These are phyloP conservation scores for Neoconidiobolus thromboides DNA, from an alignment of 371 early-diverging fungal genomes.

Conservation along the genomic window DNA sequence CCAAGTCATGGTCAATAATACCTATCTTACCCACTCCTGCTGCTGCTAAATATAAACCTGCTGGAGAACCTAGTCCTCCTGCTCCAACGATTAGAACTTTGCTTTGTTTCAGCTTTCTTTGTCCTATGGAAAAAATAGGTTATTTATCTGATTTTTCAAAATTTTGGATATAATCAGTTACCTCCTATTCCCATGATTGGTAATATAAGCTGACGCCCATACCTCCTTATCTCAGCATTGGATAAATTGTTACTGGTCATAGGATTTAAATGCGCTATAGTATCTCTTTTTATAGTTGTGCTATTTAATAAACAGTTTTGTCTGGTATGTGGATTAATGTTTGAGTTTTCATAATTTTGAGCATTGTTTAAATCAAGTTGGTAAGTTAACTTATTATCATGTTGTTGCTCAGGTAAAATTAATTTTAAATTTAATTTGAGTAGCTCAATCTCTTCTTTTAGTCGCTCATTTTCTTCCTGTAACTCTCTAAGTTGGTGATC, in stretches of 20 bases:
- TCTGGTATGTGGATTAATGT: no score
- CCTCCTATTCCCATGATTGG: constrained; percentile 65
- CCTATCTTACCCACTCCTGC: constrained; percentile 87
- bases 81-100: constrained; percentile 86
- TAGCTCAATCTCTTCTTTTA: not conserved
- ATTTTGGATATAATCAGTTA: constrained; percentile 8
- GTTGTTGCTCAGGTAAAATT: not conserved
- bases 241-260: constrained; percentile 9
- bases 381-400: not conserved
- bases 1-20: constrained; percentile 86
- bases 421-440: not conserved
- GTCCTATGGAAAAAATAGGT: constrained; percentile 27
- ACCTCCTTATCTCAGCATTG: constrained; percentile 61
- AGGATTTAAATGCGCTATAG: no score
- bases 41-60: constrained; percentile 75
- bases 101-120: constrained; percentile 51
- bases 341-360: no score
- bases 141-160: not conserved
- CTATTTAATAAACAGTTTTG: no score
- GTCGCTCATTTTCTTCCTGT: not conserved
- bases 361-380: not conserved
- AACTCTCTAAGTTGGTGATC: not conserved
- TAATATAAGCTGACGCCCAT: constrained; percentile 85
- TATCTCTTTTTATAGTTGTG: no score
- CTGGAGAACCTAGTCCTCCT: constrained; percentile 93